phyloP scores from a whole-genome alignment of 2,329 filamentous ascomycete genomes.

The Fusarium albidum region DNA sequence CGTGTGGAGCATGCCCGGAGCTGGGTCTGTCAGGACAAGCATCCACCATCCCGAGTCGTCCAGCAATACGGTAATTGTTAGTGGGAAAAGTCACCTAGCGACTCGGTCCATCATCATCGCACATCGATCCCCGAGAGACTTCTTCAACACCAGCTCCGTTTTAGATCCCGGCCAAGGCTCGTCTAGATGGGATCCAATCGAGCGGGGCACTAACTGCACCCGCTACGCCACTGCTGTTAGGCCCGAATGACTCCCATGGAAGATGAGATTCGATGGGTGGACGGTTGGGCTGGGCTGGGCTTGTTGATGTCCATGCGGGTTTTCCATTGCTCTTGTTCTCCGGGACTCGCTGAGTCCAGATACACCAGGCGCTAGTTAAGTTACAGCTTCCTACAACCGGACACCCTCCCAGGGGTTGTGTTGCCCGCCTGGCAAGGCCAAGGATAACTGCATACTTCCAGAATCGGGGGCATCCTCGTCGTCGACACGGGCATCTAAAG shows the following conservation, averaged over 20 bases:
- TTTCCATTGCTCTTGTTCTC: slow-evolving; percentile 3
- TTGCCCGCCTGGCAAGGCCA: slow-evolving; percentile 17
- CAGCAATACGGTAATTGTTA: slow-evolving; percentile 11
- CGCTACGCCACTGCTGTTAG: slow-evolving; percentile 30
- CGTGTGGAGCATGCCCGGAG: too few relatives aligned
- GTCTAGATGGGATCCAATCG: slow-evolving; percentile 26
- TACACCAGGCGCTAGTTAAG: background rate
- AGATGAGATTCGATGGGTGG: slow-evolving; percentile 21
- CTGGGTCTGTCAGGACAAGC: too few relatives aligned
- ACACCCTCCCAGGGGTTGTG: slow-evolving; percentile 15
- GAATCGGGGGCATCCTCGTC: slow-evolving; percentile 10
- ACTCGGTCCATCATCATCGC: slow-evolving; percentile 23
- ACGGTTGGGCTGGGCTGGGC: background rate
- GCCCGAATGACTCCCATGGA: slow-evolving; percentile 35
- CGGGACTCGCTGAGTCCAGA: slow-evolving; percentile 3
- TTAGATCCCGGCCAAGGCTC: slow-evolving; percentile 23
- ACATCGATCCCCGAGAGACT: slow-evolving; percentile 26
- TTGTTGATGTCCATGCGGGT: slow-evolving; percentile 17
- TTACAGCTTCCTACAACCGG: slow-evolving; percentile 19
- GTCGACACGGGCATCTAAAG: slow-evolving; percentile 1
- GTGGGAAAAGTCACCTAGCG: slow-evolving; percentile 22
- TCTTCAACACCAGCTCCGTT: slow-evolving; percentile 14
- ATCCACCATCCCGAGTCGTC: too few relatives aligned
- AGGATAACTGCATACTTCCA: slow-evolving; percentile 12
- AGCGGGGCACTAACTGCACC: slow-evolving; percentile 20